Evolutionary conservation across 345 rosid species (phyloP).

Genomic region (Acer yangbiense): DNA sequence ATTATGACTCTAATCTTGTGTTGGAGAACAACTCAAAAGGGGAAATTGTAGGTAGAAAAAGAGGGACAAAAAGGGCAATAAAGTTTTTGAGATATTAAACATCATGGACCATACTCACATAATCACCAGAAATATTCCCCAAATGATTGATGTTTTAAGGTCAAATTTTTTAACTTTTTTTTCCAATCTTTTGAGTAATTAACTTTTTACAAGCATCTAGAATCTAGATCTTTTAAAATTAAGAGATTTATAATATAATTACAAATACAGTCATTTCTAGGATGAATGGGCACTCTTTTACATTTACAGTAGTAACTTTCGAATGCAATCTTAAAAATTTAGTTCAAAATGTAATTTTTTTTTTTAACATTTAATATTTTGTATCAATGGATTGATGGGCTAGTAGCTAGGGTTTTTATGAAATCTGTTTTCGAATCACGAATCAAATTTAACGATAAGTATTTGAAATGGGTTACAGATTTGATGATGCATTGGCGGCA

Average conservation of each 20-base stretch:
- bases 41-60: slow-evolving; percentile 16
- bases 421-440: too few relatives aligned
- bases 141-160: slow-evolving; percentile 24
- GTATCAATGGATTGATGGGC: too few relatives aligned
- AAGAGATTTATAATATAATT: not conserved
- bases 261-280: not conserved
- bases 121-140: slow-evolving; percentile 20
- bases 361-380: not conserved
- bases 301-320: too few relatives aligned
- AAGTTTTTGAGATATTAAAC: slow-evolving; percentile 2
- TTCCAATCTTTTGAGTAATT: not conserved
- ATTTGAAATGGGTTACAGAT: slow-evolving; percentile 27
- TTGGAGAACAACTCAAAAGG: slow-evolving; percentile 49
- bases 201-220: not conserved
- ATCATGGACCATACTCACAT: slow-evolving; percentile 6
- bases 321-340: too few relatives aligned
- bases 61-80: slow-evolving; percentile 13
- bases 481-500: slow-evolving; percentile 70
- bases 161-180: slow-evolving; percentile 19
- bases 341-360: too few relatives aligned
- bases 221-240: not conserved
- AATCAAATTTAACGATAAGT: not conserved
- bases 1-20: slow-evolving; percentile 12
- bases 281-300: too few relatives aligned
- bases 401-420: not conserved